Percentiles rank a stretch among this genome's conserved stretches.
These are phyloP conservation scores for Aspergillus neoniger DNA, from an alignment of 2,329 filamentous ascomycete genomes.

Conservation along the genomic window DNA sequence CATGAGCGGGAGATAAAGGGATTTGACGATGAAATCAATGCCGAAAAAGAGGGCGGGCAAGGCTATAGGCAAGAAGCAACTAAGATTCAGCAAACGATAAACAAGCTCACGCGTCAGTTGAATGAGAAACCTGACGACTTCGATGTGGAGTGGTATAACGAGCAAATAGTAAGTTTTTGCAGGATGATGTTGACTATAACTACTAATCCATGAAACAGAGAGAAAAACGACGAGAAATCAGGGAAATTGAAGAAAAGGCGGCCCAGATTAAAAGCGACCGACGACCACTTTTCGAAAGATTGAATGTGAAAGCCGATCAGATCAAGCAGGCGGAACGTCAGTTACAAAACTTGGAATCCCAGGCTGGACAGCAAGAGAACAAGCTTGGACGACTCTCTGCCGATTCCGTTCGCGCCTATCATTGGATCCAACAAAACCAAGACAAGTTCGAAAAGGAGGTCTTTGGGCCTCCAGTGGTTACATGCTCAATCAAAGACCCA, in stretches of 20 bases:
- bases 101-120: conserved; percentile 62
- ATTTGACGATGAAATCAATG: conserved; percentile 46
- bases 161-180: conserved; percentile 63
- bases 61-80: conserved; percentile 56
- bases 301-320: conserved; percentile 38
- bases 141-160: conserved; percentile 69
- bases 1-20: conserved; percentile 40
- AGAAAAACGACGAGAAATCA: conserved; percentile 51
- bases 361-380: conserved; percentile 70
- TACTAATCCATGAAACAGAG: conserved; percentile 49
- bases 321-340: conserved; percentile 50
- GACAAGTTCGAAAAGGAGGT: conserved; percentile 72
- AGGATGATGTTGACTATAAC: conserved; percentile 14
- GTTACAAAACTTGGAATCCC: conserved; percentile 66
- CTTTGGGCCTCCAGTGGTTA: conserved; percentile 77
- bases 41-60: conserved; percentile 54
- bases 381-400: conserved; percentile 62
- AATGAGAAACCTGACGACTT: conserved; percentile 67
- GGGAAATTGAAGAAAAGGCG: conserved; percentile 44
- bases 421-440: conserved; percentile 76
- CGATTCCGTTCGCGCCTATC: conserved; percentile 72
- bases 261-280: conserved; percentile 43
- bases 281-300: conserved; percentile 32
- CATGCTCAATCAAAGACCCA: conserved; percentile 75
- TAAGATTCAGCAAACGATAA: conserved; percentile 59